Evolutionary conservation across 768 basidiomycete genomes (phyloP).

Genomic region (Xerocomus spinulosus): DNA sequence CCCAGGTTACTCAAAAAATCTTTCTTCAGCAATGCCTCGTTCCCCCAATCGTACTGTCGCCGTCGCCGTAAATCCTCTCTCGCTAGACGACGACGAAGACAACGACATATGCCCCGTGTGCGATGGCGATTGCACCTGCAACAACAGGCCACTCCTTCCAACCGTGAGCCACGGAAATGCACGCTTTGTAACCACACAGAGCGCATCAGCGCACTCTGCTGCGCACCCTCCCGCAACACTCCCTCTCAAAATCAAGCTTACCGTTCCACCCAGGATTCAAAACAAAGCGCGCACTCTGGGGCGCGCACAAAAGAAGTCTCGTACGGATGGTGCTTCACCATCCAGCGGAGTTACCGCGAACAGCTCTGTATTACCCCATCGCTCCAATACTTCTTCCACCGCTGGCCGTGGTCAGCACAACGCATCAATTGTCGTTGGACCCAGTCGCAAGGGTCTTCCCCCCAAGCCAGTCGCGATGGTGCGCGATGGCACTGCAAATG

Average conservation of each 20-base stretch:
- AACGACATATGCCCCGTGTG: slow-evolving; percentile 86
- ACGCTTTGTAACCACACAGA: slow-evolving; percentile 36
- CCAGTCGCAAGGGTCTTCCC: slow-evolving; percentile 55
- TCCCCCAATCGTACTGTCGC: slow-evolving; percentile 65
- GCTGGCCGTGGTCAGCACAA: slow-evolving; percentile 23
- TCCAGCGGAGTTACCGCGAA: slow-evolving; percentile 36
- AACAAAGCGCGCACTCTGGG: slow-evolving; percentile 35
- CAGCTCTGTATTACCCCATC: slow-evolving; percentile 14
- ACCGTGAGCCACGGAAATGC: slow-evolving; percentile 31
- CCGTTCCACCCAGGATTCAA: slow-evolving; percentile 54
- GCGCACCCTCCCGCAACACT: slow-evolving; percentile 26
- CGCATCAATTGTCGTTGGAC: slow-evolving; percentile 16
- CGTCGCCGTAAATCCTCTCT: slow-evolving; percentile 36
- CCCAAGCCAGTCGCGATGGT: slow-evolving; percentile 42
- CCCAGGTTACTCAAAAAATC: slow-evolving; percentile 43
- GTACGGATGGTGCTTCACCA: slow-evolving; percentile 24
- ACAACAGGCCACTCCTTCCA: slow-evolving; percentile 41
- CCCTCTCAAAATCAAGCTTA: slow-evolving; percentile 69
- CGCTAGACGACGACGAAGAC: slow-evolving; percentile 66
- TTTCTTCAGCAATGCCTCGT: slow-evolving; percentile 62
- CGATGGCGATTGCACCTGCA: slow-evolving; percentile 85
- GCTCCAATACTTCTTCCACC: slow-evolving; percentile 21
- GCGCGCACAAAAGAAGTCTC: slow-evolving; percentile 29
- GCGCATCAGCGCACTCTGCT: slow-evolving; percentile 35
- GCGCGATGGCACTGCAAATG: slow-evolving; percentile 21